Base-by-base conservation (phyloP, 768 basidiomycete species). In the Hirschioporus abietinus region DNA sequence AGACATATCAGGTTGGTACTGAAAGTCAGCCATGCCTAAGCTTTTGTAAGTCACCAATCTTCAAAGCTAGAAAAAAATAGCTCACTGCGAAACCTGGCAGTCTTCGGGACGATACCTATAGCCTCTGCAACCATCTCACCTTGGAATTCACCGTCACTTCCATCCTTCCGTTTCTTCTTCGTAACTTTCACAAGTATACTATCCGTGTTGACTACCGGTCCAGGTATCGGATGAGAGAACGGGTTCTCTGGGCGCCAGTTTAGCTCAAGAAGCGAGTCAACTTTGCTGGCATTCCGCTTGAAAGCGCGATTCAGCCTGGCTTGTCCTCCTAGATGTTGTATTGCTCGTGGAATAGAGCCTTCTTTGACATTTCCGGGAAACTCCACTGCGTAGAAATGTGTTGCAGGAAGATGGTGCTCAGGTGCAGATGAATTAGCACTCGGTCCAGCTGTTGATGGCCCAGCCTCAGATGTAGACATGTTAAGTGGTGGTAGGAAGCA, bases 11-110 rank as follows among this genome's bases (percentile, higher is more conserved):
- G 93, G 93, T 68, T 88, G 84, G 76, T 88, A 97, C 76, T 97
- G 95, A 74, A 88, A 97, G 75, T 99, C 96, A 52, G 89, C 92
- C 92, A 98, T 94, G 66, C 88, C 96, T 98, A 66, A 35, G 20
- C 36, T 35, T 30, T 8, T 20, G 26, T 18, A 59, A 35, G 27
- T 35, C 35, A 26, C 64, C 34, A 63, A 59, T 27, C 12, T 60
- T 30, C 63, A 25, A 57, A 36, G 17, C 30, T 4, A 12, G 59
- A 57, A 0, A 58, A 69, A 23, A 60, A 60, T 23, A 24, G 81
- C 90, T 77, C 73, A 96, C 96, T 90, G 78, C 96, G 85, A 79
- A 98, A 99, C 64, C 96, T 84, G 64, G 88, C 90, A 3, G 94
- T 93, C 78, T 91, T 94, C 0, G 86, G 80, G n/a, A 91, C 81